Base-by-base conservation (phyloP, 441 rosid species). In the Erodium chrysanthum region DNA sequence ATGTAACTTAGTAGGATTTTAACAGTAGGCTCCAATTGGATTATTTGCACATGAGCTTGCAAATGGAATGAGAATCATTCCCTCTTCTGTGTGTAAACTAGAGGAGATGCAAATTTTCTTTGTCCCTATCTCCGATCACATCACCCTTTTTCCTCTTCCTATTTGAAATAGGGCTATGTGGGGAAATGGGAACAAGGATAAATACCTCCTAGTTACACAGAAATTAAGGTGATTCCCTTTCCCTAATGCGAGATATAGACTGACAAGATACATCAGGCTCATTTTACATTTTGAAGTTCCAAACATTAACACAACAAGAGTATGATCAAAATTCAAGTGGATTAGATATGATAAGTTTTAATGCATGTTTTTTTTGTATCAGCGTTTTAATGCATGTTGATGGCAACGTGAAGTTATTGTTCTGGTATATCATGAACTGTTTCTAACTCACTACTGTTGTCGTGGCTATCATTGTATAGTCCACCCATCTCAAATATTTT, bases 391-490 rank as follows among this genome's bases (percentile, higher is more conserved):
- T 59, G 64, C 33, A 59, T 12, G 64, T 59, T 59, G 17, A 23
- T 59, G n/a, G 15, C 33, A 15, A 23, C 31, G 15, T 59, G 64
- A 59, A 59, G 4, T 4, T 59, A 59, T 23, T 59, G 23, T 59
- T 23, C 31, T 59, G 23, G 20, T 9, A 23, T 7, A 20, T 7
- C 11, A 59, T 10, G 62, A 58, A 59, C 31, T 59, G 59, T 70
- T 48, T 67, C 44, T 22, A 40, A 74, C 92, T 78, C 76, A 89
- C 97, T 52, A 91, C 75, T 6, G 96, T 85, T 44, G 99, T 78
- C 50, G 97, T 80, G 74, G 97, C 97, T 54, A 91, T 94, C 96
- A 89, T 91, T 22, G 97, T 83, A 76, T 88, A 91, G 82, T 89
- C 99, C 69, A 81, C 75, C 96, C 97, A 94, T 84, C 92, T 84